Base-by-base conservation (phyloP, 352 stramenopile species). In the Pythium grandisporangium region DNA sequence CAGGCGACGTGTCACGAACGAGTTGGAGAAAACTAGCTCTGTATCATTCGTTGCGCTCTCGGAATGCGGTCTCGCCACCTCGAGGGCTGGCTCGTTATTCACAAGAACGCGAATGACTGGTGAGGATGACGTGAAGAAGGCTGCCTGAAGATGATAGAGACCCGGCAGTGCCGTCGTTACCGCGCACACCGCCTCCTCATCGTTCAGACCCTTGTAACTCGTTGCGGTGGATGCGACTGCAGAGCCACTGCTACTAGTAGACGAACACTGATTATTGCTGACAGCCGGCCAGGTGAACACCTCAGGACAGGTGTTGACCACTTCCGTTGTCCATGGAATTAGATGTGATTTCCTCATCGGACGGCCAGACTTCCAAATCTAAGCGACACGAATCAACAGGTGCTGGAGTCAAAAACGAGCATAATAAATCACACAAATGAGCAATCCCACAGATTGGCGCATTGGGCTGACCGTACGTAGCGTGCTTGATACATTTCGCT, bases 401-500 rank as follows among this genome's bases (percentile, higher is more conserved):
- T n/a, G n/a, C n/a, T n/a, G n/a, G n/a, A n/a, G n/a, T n/a, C n/a
- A n/a, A n/a, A n/a, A n/a, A n/a, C n/a, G n/a, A n/a, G n/a, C n/a
- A n/a, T n/a, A n/a, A n/a, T n/a, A n/a, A n/a, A n/a, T n/a, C n/a
- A n/a, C n/a, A n/a, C n/a, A n/a, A n/a, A n/a, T n/a, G n/a, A n/a
- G n/a, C n/a, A n/a, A n/a, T n/a, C n/a, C n/a, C n/a, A n/a, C n/a
- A n/a, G n/a, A n/a, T n/a, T n/a, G n/a, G n/a, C n/a, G n/a, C n/a
- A n/a, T 10, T 45, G 16, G 20, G 7, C 16, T 0, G n/a, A 30
- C 68, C 70, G 52, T 60, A 85, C 75, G 32, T 80, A 89, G 24
- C 72, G 72, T 10, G 72, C 76, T 48, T 86, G 72, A 47, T 71
- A 84, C 11, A 89, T 65, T 40, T 89, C 76, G 17, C 70, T 79